phyloP scores from a whole-genome alignment of 2,329 filamentous ascomycete genomes.

The Fusarium sp. region DNA sequence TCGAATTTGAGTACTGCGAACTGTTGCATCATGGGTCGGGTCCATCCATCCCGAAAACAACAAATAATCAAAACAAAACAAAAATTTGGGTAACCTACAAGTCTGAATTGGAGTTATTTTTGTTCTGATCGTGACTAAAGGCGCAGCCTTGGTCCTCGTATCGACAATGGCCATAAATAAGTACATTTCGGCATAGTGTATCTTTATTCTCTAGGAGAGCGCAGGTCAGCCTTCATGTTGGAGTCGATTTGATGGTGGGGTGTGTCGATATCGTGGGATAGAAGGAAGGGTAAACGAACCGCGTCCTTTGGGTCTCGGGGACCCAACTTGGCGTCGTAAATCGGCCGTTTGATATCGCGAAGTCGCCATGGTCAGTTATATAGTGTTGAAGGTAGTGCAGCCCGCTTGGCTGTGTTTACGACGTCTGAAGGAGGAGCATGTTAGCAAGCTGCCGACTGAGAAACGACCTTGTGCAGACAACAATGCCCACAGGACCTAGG shows the following conservation, averaged over 20 bases:
- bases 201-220: slow-evolving; percentile 76
- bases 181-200: slow-evolving; percentile 89
- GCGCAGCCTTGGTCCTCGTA: slow-evolving; percentile 92
- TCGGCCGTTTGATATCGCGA: slow-evolving; percentile 57
- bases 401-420: slow-evolving; percentile 54
- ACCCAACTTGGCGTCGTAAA: slow-evolving; percentile 62
- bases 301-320: slow-evolving; percentile 65
- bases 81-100: slow-evolving; percentile 52
- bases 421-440: slow-evolving; percentile 46
- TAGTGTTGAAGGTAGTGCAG: slow-evolving; percentile 40
- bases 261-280: slow-evolving; percentile 1
- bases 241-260: background rate
- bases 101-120: slow-evolving; percentile 58
- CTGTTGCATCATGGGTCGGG: slow-evolving; percentile 13
- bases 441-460: slow-evolving; percentile 18
- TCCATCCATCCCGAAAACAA: background rate
- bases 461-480: background rate
- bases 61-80: slow-evolving; percentile 2
- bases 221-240: slow-evolving; percentile 16
- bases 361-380: slow-evolving; percentile 54
- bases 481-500: slow-evolving; percentile 7
- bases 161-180: slow-evolving; percentile 92
- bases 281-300: slow-evolving; percentile 51
- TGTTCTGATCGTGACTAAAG: slow-evolving; percentile 86
- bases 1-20: background rate